Conservation (phyloP, 164 flowering plant genomes). For the Aristolochia fimbriata region DNA sequence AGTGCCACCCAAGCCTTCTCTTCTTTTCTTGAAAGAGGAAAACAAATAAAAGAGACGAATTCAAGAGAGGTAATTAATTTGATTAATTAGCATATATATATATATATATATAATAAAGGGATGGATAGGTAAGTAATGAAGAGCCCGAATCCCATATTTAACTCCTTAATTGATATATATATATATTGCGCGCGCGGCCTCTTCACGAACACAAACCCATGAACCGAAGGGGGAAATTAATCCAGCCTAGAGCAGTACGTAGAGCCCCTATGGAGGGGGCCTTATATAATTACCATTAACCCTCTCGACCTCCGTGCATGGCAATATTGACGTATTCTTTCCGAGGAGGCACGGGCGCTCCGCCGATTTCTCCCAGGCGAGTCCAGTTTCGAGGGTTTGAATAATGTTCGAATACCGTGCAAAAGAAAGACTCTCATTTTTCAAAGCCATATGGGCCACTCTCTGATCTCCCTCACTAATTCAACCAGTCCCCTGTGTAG, state of each 20-base stretch:
- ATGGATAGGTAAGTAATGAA: too few relatives aligned
- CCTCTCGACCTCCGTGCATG: constrained; percentile 20
- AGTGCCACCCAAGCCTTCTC: not conserved
- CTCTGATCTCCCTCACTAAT: too few relatives aligned
- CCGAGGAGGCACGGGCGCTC: constrained; percentile 71
- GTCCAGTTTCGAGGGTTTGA: constrained; percentile 21
- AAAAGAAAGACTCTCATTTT: not conserved
- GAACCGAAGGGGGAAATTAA: not conserved
- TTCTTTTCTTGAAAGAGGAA: not conserved
- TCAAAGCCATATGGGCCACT: too few relatives aligned
- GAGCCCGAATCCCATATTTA: not conserved
- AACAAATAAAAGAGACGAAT: not conserved
- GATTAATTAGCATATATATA: constrained; percentile 4
- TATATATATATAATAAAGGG: too few relatives aligned
- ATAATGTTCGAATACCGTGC: constrained; percentile 10
- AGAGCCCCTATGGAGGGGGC: not conserved
- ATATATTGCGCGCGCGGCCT: too few relatives aligned
- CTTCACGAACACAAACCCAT: not conserved
- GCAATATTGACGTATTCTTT: constrained; percentile 24
- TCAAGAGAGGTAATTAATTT: constrained; percentile 1
- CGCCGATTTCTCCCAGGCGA: constrained; percentile 69
- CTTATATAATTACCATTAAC: not conserved
- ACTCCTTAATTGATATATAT: too few relatives aligned
- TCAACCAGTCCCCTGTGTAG: too few relatives aligned
- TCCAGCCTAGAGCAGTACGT: not conserved